Evolutionary conservation across 495 filamentous ascomycete species (phyloP).

Genomic region (Aspergillus asperescens): DNA sequence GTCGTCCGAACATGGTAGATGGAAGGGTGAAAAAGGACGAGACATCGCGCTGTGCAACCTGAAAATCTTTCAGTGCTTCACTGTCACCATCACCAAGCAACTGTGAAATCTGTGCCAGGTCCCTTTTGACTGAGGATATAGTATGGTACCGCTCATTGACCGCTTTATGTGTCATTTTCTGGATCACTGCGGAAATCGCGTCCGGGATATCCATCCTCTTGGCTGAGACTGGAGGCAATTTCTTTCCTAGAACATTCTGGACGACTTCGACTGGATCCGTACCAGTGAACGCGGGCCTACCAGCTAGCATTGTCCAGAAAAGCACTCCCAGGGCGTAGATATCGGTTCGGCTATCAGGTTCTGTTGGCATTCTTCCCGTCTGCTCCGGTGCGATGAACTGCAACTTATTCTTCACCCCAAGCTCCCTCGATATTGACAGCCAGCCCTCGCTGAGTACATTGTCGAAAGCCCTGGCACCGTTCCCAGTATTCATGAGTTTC

Average conservation of each 20-base stretch:
- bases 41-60: conserved; percentile 68
- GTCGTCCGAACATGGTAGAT: conserved; percentile 69
- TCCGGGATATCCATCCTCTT: conserved; percentile 77
- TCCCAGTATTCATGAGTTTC: conserved; percentile 77
- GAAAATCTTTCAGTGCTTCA: conserved; percentile 60
- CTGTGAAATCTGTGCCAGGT: conserved; percentile 62
- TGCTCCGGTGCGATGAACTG: conserved; percentile 88
- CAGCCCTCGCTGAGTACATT: conserved; percentile 81
- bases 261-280: conserved; percentile 78
- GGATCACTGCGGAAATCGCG: conserved; percentile 70
- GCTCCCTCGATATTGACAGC: conserved; percentile 69
- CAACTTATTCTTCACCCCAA: conserved; percentile 78
- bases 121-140: conserved; percentile 71
- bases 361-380: conserved; percentile 82
- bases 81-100: conserved; percentile 71
- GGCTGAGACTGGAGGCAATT: conserved; percentile 66
- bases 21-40: conserved; percentile 85
- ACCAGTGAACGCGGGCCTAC: conserved; percentile 71
- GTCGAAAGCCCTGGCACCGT: conserved; percentile 78
- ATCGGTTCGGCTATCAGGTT: conserved; percentile 84
- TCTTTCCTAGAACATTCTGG: conserved; percentile 72
- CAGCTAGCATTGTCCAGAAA: conserved; percentile 80
- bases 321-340: conserved; percentile 83
- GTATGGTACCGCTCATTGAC: conserved; percentile 82
- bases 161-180: conserved; percentile 84